These are phyloP conservation scores for Boletus tomentosulus DNA, from an alignment of 768 basidiomycete species.

Conservation along the genomic window DNA sequence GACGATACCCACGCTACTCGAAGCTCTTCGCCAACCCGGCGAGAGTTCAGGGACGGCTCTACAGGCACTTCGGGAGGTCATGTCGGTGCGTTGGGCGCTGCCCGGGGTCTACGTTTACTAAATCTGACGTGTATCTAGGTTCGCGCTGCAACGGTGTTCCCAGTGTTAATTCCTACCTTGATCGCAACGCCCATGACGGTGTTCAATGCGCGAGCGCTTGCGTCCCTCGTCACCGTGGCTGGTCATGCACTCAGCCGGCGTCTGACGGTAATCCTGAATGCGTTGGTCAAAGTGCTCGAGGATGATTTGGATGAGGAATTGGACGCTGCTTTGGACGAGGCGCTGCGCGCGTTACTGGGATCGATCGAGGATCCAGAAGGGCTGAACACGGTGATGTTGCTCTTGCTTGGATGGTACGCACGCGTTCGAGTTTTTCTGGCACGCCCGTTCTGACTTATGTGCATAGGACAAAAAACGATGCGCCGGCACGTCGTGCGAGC, in stretches of 20 bases:
- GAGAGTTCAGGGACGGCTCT: conserved; percentile 93
- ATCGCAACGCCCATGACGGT: conserved; percentile 87
- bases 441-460: neutral
- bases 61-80: conserved; percentile 89
- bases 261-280: conserved; percentile 69
- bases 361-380: conserved; percentile 87
- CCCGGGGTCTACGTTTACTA: neutral
- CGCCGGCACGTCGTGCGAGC: conserved; percentile 67
- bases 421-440: neutral
- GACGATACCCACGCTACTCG: conserved; percentile 91
- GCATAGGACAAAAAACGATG: conserved; percentile 73
- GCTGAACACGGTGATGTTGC: conserved; percentile 82
- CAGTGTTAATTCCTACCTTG: conserved; percentile 90
- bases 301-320: conserved; percentile 68
- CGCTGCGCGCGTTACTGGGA: conserved; percentile 65
- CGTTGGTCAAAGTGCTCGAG: conserved; percentile 78
- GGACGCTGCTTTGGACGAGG: conserved; percentile 63
- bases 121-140: conserved; percentile 47
- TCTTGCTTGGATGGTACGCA: conserved; percentile 82
- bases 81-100: conserved; percentile 57
- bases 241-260: conserved; percentile 86
- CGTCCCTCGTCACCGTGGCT: conserved; percentile 89
- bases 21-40: conserved; percentile 90
- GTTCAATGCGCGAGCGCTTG: conserved; percentile 91
- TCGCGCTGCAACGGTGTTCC: conserved; percentile 93